Evolutionary conservation across 257 asterid genomes (phyloP), one percentile per base, ranked within the genome.

Genomic region (Verbascum thapsus): DNA sequence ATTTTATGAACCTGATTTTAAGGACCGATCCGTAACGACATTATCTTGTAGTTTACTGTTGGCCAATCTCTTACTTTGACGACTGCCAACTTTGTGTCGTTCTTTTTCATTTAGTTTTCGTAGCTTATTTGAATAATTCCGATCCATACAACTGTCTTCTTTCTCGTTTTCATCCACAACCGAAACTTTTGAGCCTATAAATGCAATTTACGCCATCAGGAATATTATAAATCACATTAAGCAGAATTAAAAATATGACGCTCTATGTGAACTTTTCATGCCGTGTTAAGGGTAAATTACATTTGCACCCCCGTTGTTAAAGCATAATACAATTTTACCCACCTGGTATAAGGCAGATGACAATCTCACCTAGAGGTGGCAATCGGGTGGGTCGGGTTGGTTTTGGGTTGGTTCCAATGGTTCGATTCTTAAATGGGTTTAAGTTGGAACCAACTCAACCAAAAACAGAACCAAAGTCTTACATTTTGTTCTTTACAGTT

Each of bases 121-220:
- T 12, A 34, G 67, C 70, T 63, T 72, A 8, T 68, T 19, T 10
- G 58, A 58, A 45, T 34, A 64, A 17, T 35, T 41, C 50, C 18
- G 64, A 13, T 38, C 68, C 20, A 37, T 42, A 13, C 61, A 48
- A 52, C 48, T 75, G 5, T 58, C n/a, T 32, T 62, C 64, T 12
- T 15, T 12, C 12, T 43, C 70, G 10, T 38, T n/a, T 57, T 58
- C 61, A 40, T 26, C 58, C 23, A 11, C 16, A 35, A 10, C 12
- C 53, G 60, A 34, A 20, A 9, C 64, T 61, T 60, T 53, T 64
- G 58, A 15, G 45, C 82, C 82, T 77, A 71, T 65, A 48, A 4
- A 11, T 58, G 62, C 20, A 56, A 50, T 18, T 19, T 23, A 17
- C 6, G 32, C 26, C 23, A 53, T 19, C n/a, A 44, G 63, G 22